Base-by-base conservation (phyloP, 805 yeast species). In the Starmerella stellata region DNA sequence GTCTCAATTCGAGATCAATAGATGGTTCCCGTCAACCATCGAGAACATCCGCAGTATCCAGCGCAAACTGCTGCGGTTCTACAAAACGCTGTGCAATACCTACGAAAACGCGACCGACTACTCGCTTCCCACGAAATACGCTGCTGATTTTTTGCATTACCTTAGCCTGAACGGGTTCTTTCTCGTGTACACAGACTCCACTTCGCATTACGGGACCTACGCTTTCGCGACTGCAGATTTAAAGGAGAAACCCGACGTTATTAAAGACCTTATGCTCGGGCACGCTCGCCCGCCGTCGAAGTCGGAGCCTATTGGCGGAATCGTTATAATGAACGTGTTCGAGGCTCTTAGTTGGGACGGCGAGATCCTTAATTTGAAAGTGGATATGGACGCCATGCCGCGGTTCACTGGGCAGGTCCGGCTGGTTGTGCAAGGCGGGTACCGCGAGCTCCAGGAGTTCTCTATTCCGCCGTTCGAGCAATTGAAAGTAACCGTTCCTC, bases 311-410 rank as follows among this genome's bases (percentile, higher is more conserved):
- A 14, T 63, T 21, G 79, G 82, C 0, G 81, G 79, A 46, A 68
- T 81, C 13, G 50, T 83, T 21, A 76, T 81, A 14, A 57, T 85
- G 4, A 74, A 80, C 49, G 83, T 93, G 0, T 67, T 75, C 2
- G 80, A 80, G 50, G 92, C 95, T 0, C 68, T 85, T 57, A 72
- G 79, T 36, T 87, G 96, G 96, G 83, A 78, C 44, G 95, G 95
- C 4, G 66, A 70, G 15, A 74, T 78, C 45, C 66, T 75, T 29
- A 68, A 73, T 32, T 54, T 79, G 11, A 52, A 56, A 3, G 62
- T 71, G 19, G 48, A 47, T 3, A 34, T 42, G 1, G 51, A 47
- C 15, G 33, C 36, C 11, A 24, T 48, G 15, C 42, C 34, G 75
- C 74, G 40, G 61, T 78, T n/a, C 69, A 66, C 42, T 9, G 90